Evolutionary conservation across 768 basidiomycete genomes (phyloP).

Genomic region (Auricularia cornea): DNA sequence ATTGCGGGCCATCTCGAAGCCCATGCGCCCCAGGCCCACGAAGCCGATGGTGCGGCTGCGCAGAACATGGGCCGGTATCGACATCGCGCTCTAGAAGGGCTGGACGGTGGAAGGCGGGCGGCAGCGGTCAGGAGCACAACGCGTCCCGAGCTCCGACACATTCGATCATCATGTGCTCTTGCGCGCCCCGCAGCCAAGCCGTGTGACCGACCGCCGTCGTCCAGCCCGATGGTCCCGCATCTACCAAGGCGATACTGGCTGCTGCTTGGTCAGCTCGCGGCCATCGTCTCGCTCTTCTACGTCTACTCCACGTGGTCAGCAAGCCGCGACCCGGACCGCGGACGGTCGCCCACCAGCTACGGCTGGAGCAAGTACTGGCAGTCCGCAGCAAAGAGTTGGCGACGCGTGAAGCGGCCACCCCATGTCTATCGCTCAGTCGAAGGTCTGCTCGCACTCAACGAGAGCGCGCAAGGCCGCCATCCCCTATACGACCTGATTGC

Average conservation of each 20-base stretch:
- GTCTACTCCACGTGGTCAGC: background rate
- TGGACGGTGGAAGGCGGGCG: background rate
- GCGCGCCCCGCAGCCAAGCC: background rate
- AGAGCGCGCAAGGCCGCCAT: slow-evolving; percentile 24
- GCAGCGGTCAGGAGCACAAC: no score
- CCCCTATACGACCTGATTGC: slow-evolving; percentile 39
- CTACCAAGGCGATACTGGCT: background rate
- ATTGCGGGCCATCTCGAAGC: slow-evolving; percentile 78
- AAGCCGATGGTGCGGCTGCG: slow-evolving; percentile 40
- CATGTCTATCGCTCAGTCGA: slow-evolving; percentile 18
- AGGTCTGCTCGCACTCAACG: slow-evolving; percentile 27
- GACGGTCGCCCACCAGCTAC: no score
- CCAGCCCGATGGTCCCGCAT: no score
- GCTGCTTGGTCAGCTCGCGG: background rate
- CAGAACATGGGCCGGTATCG: background rate
- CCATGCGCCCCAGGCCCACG: slow-evolving; percentile 86
- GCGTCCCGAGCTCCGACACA: no score
- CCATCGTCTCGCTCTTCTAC: background rate
- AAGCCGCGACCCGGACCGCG: no score
- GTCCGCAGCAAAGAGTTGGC: background rate
- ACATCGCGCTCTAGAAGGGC: background rate
- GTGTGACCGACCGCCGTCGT: background rate
- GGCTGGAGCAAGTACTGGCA: no score
- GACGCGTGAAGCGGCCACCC: background rate
- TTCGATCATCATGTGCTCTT: background rate